Evolutionary conservation across 495 filamentous ascomycete genomes (phyloP).

Genomic region (Aspergillus steynii): DNA sequence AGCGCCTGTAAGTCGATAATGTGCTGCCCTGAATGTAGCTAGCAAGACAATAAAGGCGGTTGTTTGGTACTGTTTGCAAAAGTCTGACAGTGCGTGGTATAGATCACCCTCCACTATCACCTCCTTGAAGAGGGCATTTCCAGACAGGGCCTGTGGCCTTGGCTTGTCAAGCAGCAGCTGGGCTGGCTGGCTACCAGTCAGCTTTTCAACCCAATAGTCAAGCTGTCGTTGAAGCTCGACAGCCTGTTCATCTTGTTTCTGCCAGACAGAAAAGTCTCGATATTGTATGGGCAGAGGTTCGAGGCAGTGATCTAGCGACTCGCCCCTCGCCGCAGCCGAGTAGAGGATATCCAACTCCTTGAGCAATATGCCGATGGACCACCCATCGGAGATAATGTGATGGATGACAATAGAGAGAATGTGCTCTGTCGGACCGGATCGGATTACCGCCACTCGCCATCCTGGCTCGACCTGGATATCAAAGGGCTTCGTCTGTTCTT

Average conservation of each 20-base stretch:
- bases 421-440: not conserved
- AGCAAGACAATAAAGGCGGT: conserved; percentile 3
- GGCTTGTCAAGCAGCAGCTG: conserved; percentile 1
- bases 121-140: too few relatives aligned
- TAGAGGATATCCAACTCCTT: not conserved
- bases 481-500: conserved; percentile 6
- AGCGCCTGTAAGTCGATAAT: not conserved
- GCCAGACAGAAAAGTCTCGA: conserved; percentile 6
- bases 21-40: not conserved
- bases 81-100: not conserved
- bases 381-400: conserved; percentile 9
- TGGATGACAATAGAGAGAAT: not conserved
- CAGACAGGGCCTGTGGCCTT: not conserved
- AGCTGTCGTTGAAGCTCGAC: conserved; percentile 2
- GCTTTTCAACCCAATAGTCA: conserved; percentile 1
- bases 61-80: not conserved
- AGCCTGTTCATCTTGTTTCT: conserved; percentile 1
- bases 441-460: not conserved
- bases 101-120: not conserved
- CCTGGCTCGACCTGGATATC: conserved; percentile 1
- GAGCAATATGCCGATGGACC: not conserved
- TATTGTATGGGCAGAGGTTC: conserved; percentile 3
- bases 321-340: not conserved
- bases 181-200: not conserved
- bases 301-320: not conserved